Evolutionary conservation across 2,329 filamentous ascomycete genomes (phyloP), one percentile per base, ranked within the genome.

Genomic region (Alternaria sp.): DNA sequence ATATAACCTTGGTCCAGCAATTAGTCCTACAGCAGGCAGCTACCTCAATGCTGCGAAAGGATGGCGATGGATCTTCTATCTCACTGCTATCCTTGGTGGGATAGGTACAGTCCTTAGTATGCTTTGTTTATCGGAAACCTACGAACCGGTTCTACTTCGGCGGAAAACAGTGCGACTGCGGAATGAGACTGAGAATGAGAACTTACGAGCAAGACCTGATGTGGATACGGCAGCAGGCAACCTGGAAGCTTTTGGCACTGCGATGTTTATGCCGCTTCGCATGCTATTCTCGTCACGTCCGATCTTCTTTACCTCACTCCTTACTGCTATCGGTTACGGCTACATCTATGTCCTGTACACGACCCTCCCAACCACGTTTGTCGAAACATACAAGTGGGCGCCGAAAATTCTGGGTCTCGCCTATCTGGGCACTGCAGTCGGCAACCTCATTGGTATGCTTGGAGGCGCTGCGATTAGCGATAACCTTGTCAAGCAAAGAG

Each of bases 261-360:
- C 75, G 67, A 28, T 75, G 24, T 76, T 85, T 57, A 66, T 81
- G 20, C 77, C 88, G 1, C 85, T 86, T 0, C 83, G 83, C 4
- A 85, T 83, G 65, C 80, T 88, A 54, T 78, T 85, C 22, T 41
- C 28, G 22, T 77, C 89, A 7, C 79, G 83, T 14, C 85, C 84
- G 24, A 81, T 87, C 0, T 82, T 86, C 51, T 80, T 85, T 12
- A 79, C 82, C 42, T 67, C 78, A 24, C 71, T 83, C 78, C 3
- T 83, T 79, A 68, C 76, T 76, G 64, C 79, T 78, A 5, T 63
- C 82, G 48, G 65, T 78, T 83, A 82, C 60, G 80, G 76, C 1
- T 76, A 74, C 61, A 54, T 75, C 12, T 75, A 75, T 48, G 59
- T 76, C 8, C 47, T 75, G 34, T 74, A 74, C 52, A 68, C 69